These are phyloP conservation scores for Diaporthe citri DNA, from an alignment of 2,329 filamentous ascomycete species.

Conservation along the genomic window DNA sequence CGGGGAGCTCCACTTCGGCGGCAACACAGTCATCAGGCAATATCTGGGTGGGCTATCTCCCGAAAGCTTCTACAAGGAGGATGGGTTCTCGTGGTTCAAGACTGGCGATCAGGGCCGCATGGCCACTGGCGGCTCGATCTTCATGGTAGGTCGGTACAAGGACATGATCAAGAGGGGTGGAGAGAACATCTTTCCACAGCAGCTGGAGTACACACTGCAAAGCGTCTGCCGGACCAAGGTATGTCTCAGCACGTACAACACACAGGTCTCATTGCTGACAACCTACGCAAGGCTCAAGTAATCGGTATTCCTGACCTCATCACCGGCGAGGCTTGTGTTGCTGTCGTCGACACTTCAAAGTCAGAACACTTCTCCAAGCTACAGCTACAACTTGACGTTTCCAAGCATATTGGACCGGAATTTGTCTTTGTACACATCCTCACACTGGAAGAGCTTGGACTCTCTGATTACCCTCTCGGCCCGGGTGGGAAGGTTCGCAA, in stretches of 20 bases:
- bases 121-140: neutral
- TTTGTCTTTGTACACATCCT: neutral
- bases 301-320: neutral
- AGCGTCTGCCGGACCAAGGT: neutral
- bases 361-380: conserved; percentile 3
- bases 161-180: conserved; percentile 25
- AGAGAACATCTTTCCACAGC: conserved; percentile 17
- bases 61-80: neutral
- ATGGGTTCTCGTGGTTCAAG: neutral
- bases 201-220: conserved; percentile 2
- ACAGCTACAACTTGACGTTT: neutral
- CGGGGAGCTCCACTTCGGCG: conserved; percentile 16
- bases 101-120: conserved; percentile 24
- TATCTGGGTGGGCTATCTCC: neutral
- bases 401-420: conserved; percentile 3
- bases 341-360: neutral
- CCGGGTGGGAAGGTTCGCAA: conserved; percentile 20
- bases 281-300: neutral
- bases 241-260: neutral
- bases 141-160: conserved; percentile 13
- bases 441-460: neutral
- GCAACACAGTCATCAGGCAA: neutral
- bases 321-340: neutral
- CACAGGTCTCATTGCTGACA: neutral
- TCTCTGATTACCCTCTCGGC: neutral